These are phyloP conservation scores for Neurospora sp. DNA, from an alignment of 495 filamentous ascomycete species.

Conservation along the genomic window DNA sequence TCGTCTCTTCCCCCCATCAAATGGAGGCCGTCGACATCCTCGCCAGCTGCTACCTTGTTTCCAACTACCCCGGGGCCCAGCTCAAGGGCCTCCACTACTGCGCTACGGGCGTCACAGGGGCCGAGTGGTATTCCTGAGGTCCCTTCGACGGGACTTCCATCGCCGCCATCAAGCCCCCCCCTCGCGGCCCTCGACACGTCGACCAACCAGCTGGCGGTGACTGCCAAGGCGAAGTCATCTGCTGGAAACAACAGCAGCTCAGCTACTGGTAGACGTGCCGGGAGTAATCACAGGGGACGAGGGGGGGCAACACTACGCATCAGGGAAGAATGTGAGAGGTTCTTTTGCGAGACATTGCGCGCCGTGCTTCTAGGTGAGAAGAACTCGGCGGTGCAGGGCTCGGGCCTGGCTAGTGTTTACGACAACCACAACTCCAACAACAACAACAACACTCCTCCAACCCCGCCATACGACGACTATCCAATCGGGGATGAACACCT, in stretches of 20 bases:
- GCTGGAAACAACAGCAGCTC: conserved; percentile 16
- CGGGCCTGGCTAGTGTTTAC: conserved; percentile 60
- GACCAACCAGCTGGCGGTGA: conserved; percentile 50
- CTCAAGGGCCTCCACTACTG: conserved; percentile 84
- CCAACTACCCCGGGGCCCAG: conserved; percentile 33
- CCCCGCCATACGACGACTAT: conserved; percentile 31
- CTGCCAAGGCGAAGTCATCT: conserved; percentile 35
- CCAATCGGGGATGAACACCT: conserved; percentile 12
- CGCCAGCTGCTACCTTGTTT: conserved; percentile 76
- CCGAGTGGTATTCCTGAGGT: conserved; percentile 98
- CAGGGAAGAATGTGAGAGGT: conserved; percentile 99
- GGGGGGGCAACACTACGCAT: conserved; percentile 91
- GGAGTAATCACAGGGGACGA: conserved; percentile 36
- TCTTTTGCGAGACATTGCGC: conserved; percentile 92
- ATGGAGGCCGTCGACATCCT: conserved; percentile 47
- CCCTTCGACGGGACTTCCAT: conserved; percentile 64
- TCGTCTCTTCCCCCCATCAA: conserved; percentile 25
- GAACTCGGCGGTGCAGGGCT: conserved; percentile 61
- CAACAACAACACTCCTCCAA: conserved; percentile 7
- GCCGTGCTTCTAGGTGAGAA: conserved; percentile 92
- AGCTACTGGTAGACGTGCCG: conserved; percentile 2
- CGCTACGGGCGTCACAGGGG: conserved; percentile 67
- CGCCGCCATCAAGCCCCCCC: conserved; percentile 73
- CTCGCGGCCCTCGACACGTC: conserved; percentile 50
- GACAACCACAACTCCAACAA: conserved; percentile 12